Base-by-base conservation (phyloP, 1,284 basidiomycete genomes). In the Gomphus sp. region DNA sequence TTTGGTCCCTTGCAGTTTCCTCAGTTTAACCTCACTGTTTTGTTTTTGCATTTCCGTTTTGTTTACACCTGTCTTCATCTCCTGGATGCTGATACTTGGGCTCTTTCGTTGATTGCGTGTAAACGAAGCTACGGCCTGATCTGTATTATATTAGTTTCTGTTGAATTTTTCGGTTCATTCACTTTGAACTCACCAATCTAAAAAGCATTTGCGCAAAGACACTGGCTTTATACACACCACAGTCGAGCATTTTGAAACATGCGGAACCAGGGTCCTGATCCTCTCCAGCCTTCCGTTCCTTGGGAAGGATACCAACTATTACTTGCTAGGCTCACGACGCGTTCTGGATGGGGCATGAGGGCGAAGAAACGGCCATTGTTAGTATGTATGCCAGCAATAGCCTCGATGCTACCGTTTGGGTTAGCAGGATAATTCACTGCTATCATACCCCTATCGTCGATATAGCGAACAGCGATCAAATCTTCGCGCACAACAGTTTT, bases 321-420 rank as follows among this genome's bases (percentile, higher is more conserved):
- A 68, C 84, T 88, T 69, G 91, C 89, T 60, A 91, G 68, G 34
- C 83, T 76, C 11, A 81, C 78, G 16, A 91, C 87, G 31, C 93
- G 80, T 70, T 95, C 93, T 0, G 93, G 93, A 72, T 96, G 96
- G 33, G 96, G 96, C 97, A 99, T 99, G 66, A 99, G 74, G 7
- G 91, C 93, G 60, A 99, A 76, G 12, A 99, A 88, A 16, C 95
- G 81, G 14, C 96, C 96, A 65, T 88, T 80, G 3, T 82, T 79
- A 3, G 93, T 93, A 66, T 92, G 87, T 41, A 99, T 80, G 28
- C 93, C 96, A 10, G 94, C 90, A 59, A 98, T 84, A 18, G 93
- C 96, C 10, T 80, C 84, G 0, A 87, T 83, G 65, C 87, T 90
- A 44, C 97, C 96, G 71, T 99, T 99, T 34, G 97, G 96, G 73